Evolutionary conservation across 2,329 filamentous ascomycete genomes (phyloP), one percentile per base, ranked within the genome.

Genomic region (Cordyceps sp.): DNA sequence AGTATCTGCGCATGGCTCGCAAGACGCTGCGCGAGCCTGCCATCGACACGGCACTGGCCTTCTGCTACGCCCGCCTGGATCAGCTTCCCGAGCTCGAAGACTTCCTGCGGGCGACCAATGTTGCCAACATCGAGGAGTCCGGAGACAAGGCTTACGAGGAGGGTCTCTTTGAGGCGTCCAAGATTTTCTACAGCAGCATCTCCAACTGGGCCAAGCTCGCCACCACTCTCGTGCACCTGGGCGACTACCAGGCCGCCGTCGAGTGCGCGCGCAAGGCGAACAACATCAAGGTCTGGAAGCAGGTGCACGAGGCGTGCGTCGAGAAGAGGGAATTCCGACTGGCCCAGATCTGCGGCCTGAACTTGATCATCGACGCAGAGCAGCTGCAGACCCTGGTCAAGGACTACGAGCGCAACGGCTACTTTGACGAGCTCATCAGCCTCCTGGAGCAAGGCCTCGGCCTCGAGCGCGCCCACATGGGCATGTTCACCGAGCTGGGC

Each of bases 151-250:
- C 90, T 16, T 96, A 93, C 44, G 80, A 77, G 40, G 90, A 98
- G 59, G 88, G 88, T 37, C 77, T 83, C 49, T 88, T 90, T 49
- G 80, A 96, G 64, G 90, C 90, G 27, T 84, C 90, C 42, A 98
- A 98, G 73, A 96, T 98, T 50, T 98, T 96, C 70, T 98, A 77
- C 64, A 84, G 75, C 34, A 96, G 83, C 62, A 93, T 98, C 53
- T 98, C 90, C 33, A 98, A 98, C 70, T 98, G 90, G 90, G 88
- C 88, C 34, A 98, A 98, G 66, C 76, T 98, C 46, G 86, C 90
- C 12, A 96, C 90, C 10, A 98, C 90, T 10, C 72, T 96, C 37
- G 90, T 98, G n/a, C 85, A 96, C 55, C 74, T 98, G 6, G 80
- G 78, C 42, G 90, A 98, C 45, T 96, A 98, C 63, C 92, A 98